Base-by-base conservation (phyloP, 345 rosid genomes). In the Eucalyptus curtisii region DNA sequence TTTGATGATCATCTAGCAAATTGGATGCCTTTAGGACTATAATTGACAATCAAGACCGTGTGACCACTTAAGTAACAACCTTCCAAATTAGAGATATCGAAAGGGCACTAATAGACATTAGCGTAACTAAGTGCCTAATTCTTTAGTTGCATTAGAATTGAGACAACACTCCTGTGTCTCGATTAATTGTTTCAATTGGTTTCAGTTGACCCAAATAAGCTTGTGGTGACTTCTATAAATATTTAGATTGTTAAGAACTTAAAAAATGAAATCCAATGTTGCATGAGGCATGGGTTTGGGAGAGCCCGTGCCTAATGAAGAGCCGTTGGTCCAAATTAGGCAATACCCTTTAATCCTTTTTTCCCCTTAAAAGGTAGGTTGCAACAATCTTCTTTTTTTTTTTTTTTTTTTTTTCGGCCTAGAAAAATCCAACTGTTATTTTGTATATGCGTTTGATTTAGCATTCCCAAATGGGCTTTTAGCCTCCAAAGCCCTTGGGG, bases 51-150 rank as follows among this genome's bases (percentile, higher is more conserved):
- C 0, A 24, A 9, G 61, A 55, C 10, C 24, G 8, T 52, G 57
- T 52, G 24, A 52, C 57, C 57, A 52, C 8, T 52, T 52, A 52
- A 0, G 4, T 52, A 52, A 19, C 1, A 10, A 52, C 55, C 7
- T 19, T 19, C 55, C 55, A 52, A 52, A 52, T 7, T 19, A 52
- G 55, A 52, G 9, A 52, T 52, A 52, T 0, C 2, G 5, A 55
- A 55, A 55, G 0, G 61, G 30, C 13, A 2, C 61, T 9, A 55
- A 55, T 55, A 55, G 61, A 55, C 30, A 55, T 22, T 24, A 55
- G 2, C 0, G 0, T 55, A 24, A 10, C 6, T 22, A 55, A 55
- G 0, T 55, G 27, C 61, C 8, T 24, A 1, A 55, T 12, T 55
- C 12, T n/a, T 55, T 55, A 10, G 61, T 55, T 24, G 27, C 3